These are phyloP conservation scores for Trichoderma lentiforme DNA, from an alignment of 2,329 filamentous ascomycete genomes.

Conservation along the genomic window DNA sequence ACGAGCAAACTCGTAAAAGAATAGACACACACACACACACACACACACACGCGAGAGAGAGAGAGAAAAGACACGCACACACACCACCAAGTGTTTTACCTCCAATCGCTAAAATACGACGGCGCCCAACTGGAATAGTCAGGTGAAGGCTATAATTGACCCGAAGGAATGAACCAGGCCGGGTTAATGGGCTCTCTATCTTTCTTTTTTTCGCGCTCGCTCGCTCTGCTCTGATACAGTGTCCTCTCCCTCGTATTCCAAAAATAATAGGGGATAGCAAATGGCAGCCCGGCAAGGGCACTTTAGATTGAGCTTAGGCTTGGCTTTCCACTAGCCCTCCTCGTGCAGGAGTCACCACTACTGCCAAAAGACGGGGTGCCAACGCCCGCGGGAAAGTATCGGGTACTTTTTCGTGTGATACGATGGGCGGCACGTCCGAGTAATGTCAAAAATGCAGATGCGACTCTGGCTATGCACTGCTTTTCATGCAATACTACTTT, in stretches of 20 bases:
- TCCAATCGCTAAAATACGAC: background rate
- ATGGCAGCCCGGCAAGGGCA: background rate
- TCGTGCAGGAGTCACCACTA: background rate
- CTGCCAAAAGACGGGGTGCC: background rate
- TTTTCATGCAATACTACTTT: background rate
- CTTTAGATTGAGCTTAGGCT: background rate
- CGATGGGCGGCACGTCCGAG: background rate
- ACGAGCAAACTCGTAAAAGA: background rate
- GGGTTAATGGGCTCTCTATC: background rate
- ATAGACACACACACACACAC: background rate
- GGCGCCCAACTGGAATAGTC: constrained; percentile 5
- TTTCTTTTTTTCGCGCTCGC: background rate
- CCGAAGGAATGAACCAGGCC: background rate
- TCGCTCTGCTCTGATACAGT: background rate
- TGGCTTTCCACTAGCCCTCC: background rate
- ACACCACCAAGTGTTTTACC: background rate
- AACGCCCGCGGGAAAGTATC: background rate
- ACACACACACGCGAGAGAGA: too few species aligned
- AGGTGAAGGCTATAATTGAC: background rate
- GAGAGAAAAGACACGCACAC: background rate
- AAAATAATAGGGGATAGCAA: background rate
- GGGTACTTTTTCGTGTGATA: background rate
- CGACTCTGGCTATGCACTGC: background rate
- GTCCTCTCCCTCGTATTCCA: background rate
- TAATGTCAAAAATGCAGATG: background rate